phyloP scores from a whole-genome alignment of 768 basidiomycete species.

The Rhodotorula kratochvilovae region DNA sequence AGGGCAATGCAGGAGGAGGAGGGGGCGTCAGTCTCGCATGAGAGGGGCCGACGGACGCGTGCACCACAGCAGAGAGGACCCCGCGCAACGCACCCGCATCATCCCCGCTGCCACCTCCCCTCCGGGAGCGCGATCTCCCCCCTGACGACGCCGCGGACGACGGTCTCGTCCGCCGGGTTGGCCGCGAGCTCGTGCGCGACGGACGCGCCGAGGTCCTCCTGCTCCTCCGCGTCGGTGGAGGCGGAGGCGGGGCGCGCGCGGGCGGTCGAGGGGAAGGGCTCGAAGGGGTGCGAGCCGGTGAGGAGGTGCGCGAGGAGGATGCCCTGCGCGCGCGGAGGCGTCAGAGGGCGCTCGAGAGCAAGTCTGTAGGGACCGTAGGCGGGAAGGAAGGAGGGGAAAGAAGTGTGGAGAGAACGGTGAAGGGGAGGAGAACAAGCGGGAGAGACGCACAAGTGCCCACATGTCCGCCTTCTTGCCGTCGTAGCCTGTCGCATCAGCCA shows the following conservation, averaged over 20 bases:
- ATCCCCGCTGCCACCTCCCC: not conserved
- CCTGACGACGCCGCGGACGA: not conserved
- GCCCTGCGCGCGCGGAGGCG: not conserved
- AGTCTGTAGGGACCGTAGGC: no score
- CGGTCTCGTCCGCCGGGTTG: not conserved
- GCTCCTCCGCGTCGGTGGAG: not conserved
- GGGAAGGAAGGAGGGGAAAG: not conserved
- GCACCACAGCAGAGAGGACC: no score
- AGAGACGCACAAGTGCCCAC: constrained; percentile 1
- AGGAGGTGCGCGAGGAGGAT: not conserved
- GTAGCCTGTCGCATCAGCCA: not conserved
- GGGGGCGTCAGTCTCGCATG: not conserved
- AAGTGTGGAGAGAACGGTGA: not conserved
- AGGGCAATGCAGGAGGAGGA: not conserved
- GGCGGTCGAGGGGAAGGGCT: not conserved
- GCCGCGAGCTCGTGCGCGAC: not conserved
- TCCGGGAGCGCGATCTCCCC: not conserved
- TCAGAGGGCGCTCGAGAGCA: no score
- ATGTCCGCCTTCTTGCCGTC: constrained; percentile 10
- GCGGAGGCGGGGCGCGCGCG: not conserved
- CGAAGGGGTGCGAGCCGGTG: constrained; percentile 4
- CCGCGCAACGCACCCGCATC: not conserved
- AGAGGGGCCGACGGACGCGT: no score
- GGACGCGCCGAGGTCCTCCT: not conserved
- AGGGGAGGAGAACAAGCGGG: no score